Evolutionary conservation across 2,329 filamentous ascomycete genomes (phyloP).

Genomic region (Bipolaris victoriae): DNA sequence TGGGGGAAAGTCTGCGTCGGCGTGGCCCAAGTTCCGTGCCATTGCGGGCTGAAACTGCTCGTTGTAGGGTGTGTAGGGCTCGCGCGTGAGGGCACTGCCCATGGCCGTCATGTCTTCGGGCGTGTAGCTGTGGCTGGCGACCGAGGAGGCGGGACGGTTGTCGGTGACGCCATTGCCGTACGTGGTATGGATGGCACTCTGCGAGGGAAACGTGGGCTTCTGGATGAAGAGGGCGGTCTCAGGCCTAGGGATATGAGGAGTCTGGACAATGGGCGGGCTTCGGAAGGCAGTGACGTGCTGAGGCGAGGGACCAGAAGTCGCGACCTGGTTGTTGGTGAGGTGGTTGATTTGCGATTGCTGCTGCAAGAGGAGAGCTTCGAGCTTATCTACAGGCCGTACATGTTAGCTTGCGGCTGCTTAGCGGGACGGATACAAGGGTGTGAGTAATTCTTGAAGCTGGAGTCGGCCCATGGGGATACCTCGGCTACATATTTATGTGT

Average conservation of each 20-base stretch:
- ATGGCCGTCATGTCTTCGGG: conserved; percentile 34
- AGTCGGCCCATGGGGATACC: conserved; percentile 2
- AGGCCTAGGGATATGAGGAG: conserved; percentile 52
- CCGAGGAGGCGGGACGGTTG: conserved; percentile 29
- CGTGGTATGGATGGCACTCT: conserved; percentile 39
- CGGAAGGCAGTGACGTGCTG: conserved; percentile 45
- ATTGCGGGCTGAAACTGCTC: conserved; percentile 42
- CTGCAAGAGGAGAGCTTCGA: conserved; percentile 52
- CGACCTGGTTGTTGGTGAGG: conserved; percentile 42
- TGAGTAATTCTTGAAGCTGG: background rate
- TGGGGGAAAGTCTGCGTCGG: conserved; percentile 60
- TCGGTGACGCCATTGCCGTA: conserved; percentile 50
- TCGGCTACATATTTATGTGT: conserved; percentile 11
- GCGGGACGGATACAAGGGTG: too few relatives aligned
- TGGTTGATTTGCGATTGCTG: conserved; percentile 57
- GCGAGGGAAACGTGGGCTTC: conserved; percentile 49
- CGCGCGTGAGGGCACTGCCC: conserved; percentile 34
- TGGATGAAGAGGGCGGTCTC: conserved; percentile 56
- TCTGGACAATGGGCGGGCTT: conserved; percentile 46
- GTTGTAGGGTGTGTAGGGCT: conserved; percentile 38
- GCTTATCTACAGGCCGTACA: conserved; percentile 48
- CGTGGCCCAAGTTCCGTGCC: conserved; percentile 33
- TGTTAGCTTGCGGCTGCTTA: conserved; percentile 9
- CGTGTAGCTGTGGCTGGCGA: conserved; percentile 40
- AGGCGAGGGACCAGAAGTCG: conserved; percentile 34